Evolutionary conservation across 139 green algal species (phyloP), one percentile per base, ranked within the genome.

Genomic region (Chlorella sp.): DNA sequence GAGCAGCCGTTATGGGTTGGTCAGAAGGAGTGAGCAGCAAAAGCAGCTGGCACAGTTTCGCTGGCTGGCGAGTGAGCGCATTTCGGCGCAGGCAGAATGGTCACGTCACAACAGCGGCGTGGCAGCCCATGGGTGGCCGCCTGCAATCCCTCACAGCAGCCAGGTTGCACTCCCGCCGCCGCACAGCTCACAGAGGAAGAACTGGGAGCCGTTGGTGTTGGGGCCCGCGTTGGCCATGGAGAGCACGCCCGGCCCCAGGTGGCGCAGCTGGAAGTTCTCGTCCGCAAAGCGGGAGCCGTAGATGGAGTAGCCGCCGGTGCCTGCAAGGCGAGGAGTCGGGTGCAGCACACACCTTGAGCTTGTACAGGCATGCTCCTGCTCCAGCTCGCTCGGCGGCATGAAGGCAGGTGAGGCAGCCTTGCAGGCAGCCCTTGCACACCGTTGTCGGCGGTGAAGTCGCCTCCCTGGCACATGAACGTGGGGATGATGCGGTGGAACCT

Each of bases 381-480:
- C n/a, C n/a, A n/a, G n/a, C n/a, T n/a, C n/a, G n/a, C n/a, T n/a
- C n/a, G n/a, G n/a, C n/a, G n/a, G n/a, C n/a, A n/a, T n/a, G n/a
- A n/a, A n/a, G n/a, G n/a, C n/a, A n/a, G n/a, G n/a, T n/a, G n/a
- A n/a, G n/a, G n/a, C n/a, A n/a, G n/a, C n/a, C n/a, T n/a, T n/a
- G n/a, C n/a, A 9, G 44, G 7, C 44, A 51, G 44, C 44, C 44
- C n/a, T n/a, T 6, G 44, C 6, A 57, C 73, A n/a, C 82, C 84
- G 28, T 92, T 90, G 78, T 83, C 92, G 17, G 68, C 70, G 30
- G 95, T 98, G 89, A 98, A 98, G 84, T 98, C 96, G 74, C 96
- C 96, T 23, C 94, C 96, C 82, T 95, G 92, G 73, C 85, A 91
- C 95, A 98, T 98, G 85, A 98, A 98, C 56, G 32, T 85, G 25